Evolutionary conservation across 345 rosid species (phyloP).

Genomic region (Psidium guajava): DNA sequence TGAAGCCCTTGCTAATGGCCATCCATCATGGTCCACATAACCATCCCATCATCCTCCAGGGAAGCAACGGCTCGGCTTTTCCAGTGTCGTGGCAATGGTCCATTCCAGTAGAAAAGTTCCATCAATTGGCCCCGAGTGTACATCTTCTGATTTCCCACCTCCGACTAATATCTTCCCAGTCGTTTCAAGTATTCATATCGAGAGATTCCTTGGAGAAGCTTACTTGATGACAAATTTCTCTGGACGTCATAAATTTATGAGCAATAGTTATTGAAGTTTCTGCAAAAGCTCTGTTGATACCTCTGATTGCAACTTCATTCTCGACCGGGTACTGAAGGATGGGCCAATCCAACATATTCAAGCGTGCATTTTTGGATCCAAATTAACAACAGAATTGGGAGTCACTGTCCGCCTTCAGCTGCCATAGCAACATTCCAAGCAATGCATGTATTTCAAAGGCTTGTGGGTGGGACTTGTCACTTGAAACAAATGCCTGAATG

Average conservation of each 20-base stretch:
- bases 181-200: neutral
- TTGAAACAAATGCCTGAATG: slow-evolving; percentile 7
- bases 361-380: neutral
- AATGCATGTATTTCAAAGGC: slow-evolving; percentile 2
- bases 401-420: neutral
- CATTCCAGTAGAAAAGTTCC: neutral
- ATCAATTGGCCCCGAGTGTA: neutral
- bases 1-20: neutral
- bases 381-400: neutral
- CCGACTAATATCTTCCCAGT: neutral
- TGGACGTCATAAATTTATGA: neutral
- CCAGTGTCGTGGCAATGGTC: neutral
- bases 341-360: neutral
- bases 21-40: neutral
- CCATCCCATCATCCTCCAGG: neutral
- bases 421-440: neutral
- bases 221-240: neutral
- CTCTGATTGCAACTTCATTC: neutral
- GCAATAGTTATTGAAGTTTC: neutral
- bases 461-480: slow-evolving; percentile 18
- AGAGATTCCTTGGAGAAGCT: neutral
- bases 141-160: neutral
- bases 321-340: neutral
- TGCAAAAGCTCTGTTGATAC: neutral
- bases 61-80: neutral